Base-by-base conservation (phyloP, 2,329 filamentous ascomycete species). In the Verticillium zaregamsianum region DNA sequence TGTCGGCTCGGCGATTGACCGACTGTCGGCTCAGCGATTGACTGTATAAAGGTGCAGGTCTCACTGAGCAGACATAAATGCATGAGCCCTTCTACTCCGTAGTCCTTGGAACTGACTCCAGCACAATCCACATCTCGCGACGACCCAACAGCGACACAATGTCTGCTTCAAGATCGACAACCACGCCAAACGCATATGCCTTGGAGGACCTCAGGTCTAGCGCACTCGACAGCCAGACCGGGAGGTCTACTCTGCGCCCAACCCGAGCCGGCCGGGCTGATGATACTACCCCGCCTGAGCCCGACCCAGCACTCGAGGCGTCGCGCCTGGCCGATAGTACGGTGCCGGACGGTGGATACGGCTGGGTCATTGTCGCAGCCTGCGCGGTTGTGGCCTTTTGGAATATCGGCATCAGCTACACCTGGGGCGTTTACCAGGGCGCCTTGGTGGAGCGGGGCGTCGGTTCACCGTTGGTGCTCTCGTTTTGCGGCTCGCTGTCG, bases 401-500 rank as follows among this genome's bases (percentile, higher is more conserved):
- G 83, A 77, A 81, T 59, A 79, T 83, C 57, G 85, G 85, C 58
- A 83, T 79, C 0, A 78, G 78, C 8, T 86, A 86, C 67, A 79
- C 78, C 64, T 58, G 56, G 56, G 86, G 86, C 28, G 79, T 89
- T 0, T 73, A 88, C 56, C 86, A 89, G 70, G 77, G 78, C 4
- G 84, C 80, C 0, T 76, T 89, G 1, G 79, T 86, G 3, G 72
- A 80, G 35, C 72, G 79, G 9, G 74, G 76, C 0, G 71, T 86
- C 1, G 77, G 78, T 0, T 77, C 77, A 0, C 76, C 84, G 0
- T 80, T 80, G 0, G 85, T 81, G 1, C 73, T 89, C 25, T 81
- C 84, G 2, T 89, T 87, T 64, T 81, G 88, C 3, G 86, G 85
- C 2, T 83, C 81, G 0, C 67, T 88, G 14, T 75, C 78, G 9